Percentiles rank a stretch among this genome's conserved stretches.
Evolutionary conservation across 768 basidiomycete genomes (phyloP).

Genomic region (Pleurotus tuber-regium): DNA sequence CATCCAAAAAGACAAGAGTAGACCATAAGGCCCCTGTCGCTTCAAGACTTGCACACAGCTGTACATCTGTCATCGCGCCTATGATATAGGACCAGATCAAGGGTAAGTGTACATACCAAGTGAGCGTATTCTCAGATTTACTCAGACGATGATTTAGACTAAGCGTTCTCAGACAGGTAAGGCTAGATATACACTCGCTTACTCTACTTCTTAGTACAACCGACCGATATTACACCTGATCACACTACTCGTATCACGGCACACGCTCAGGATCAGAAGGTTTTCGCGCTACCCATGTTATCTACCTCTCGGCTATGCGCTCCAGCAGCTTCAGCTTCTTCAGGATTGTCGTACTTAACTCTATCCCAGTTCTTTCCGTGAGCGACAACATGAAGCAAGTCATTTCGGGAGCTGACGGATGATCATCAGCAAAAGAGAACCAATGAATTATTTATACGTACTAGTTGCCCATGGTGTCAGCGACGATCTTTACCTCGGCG

Average conservation of each 20-base stretch:
- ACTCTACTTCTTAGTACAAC: too few relatives aligned
- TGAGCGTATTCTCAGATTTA: too few relatives aligned
- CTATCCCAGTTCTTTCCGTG: constrained; percentile 26
- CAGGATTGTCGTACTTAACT: constrained; percentile 15
- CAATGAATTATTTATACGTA: not conserved
- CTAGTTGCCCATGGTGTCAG: constrained; percentile 11
- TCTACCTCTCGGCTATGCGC: constrained; percentile 15
- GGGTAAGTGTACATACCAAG: too few relatives aligned
- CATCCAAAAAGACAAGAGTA: too few relatives aligned
- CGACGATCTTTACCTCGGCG: constrained; percentile 10
- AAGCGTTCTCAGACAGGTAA: too few relatives aligned
- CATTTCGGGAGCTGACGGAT: constrained; percentile 19
- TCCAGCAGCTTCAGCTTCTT: constrained; percentile 6
- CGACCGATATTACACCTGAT: too few relatives aligned
- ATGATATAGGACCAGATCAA: too few relatives aligned
- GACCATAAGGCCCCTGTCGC: too few relatives aligned
- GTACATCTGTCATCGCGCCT: too few relatives aligned
- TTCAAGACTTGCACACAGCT: too few relatives aligned
- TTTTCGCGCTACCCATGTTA: constrained; percentile 7
- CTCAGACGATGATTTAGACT: too few relatives aligned
- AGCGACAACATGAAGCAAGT: constrained; percentile 25
- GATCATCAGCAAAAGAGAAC: constrained; percentile 1
- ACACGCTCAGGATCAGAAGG: not conserved
- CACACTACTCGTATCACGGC: not conserved
- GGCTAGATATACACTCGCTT: too few relatives aligned